Evolutionary conservation across 1,284 basidiomycete species (phyloP), one percentile per base, ranked within the genome.

Genomic region (Heterobasidion annosum): DNA sequence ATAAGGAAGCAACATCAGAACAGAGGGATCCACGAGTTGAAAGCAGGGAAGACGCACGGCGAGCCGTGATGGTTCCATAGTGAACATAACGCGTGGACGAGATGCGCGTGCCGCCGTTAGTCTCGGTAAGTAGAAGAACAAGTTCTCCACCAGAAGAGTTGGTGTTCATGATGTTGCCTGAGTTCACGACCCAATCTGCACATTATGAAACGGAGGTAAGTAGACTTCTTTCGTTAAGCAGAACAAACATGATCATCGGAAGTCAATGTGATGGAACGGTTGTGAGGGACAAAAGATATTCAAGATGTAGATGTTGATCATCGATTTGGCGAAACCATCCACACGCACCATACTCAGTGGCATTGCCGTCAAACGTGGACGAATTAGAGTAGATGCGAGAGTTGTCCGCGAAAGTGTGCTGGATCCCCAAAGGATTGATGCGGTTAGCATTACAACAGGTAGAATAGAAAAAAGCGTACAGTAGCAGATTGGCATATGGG

Each of bases 21-120:
- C 7, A 52, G 32, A 47, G n/a, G 46, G 49, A 13, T 19, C 13
- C 42, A 16, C 16, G 16, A 43, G 13, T 16, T 43, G 42, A 13
- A 5, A 25, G 25, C 25, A 25, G 25, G 25, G 25, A 61, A 47
- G 18, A 46, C 47, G 19, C 34, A 83, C 90, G 61, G 50, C 71
- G 75, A 46, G 88, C 78, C 45, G 88, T 88, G 60, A 93, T 79
- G 16, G 73, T 82, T 42, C 90, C 91, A 63, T 92, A 93, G 64
- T 90, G 83, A 1, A 93, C 68, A 62, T 91, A 93, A 33, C 83
- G 79, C 0, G 91, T 93, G 6, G 85, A 86, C 5, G 86, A 88
- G 49, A 94, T 61, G 32, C 83, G 77, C 0, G 85, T 92, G 12
- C 91, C 91, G 40, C 85, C 83, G 58, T 85, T 86, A 2, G 68